Evolutionary conservation across 495 filamentous ascomycete species (phyloP), one percentile per base, ranked within the genome.

Genomic region (Cercophora samala): DNA sequence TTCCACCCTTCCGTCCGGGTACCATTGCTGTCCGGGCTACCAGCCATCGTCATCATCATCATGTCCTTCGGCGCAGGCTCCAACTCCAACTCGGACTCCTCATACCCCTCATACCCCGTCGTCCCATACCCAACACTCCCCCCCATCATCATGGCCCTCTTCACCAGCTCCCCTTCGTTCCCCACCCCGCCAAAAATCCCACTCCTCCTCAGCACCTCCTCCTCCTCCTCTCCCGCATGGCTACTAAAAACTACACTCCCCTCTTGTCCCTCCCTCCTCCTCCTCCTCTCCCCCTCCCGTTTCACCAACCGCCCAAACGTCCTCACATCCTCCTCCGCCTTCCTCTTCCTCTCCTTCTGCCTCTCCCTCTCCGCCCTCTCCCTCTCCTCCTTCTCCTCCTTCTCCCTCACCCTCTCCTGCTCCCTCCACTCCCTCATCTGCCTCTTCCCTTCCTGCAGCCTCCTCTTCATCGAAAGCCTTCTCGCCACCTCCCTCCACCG

Each of bases 401-500:
- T 74, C 60, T 68, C 42, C 24, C 52, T 5, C 15, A 76, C 67
- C 26, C 65, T 67, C 66, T 77, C 67, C 25, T 72, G 65, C 42
- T 72, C 70, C 5, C 73, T 68, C 68, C 74, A 75, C 1, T 53
- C 56, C 23, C 70, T 67, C 70, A 74, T 73, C 25, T 70, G 72
- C 52, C 76, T 69, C 51, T 75, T 74, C 52, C 74, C 68, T 61
- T 70, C 77, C 66, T 62, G 75, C 6, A 79, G 79, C 58, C 80
- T 78, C 15, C 73, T 71, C 22, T 70, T 73, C 24, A 68, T 70
- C 25, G 71, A 69, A 8, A 68, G 71, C 1, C 61, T 55, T 2
- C 79, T 71, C 13, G 80, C 79, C 24, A 67, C 71, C 25, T 81
- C 69, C 59, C 78, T 77, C 84, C 84, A 86, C 13, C 73, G 68